These are phyloP conservation scores for Phoenix roebelenii DNA, from an alignment of 176 grass and related monocot species.

Conservation along the genomic window DNA sequence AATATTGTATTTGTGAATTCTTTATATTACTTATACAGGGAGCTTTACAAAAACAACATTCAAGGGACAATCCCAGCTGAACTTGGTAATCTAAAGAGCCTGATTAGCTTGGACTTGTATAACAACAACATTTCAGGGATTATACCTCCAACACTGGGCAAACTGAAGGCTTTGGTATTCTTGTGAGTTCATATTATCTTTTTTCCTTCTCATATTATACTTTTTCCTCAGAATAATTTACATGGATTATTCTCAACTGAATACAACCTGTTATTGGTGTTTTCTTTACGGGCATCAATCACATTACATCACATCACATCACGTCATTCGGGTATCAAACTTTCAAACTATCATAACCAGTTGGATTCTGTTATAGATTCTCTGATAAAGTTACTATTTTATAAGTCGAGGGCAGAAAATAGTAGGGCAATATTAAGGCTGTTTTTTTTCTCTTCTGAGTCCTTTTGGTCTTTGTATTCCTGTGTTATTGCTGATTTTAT, in stretches of 20 bases:
- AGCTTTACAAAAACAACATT: constrained; percentile 98
- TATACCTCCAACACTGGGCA: constrained; percentile 67
- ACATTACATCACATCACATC: too few relatives aligned
- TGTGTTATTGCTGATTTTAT: too few relatives aligned
- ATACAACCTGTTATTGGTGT: too few relatives aligned
- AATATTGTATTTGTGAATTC: constrained; percentile 12
- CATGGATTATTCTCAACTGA: not conserved
- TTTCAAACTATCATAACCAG: too few relatives aligned
- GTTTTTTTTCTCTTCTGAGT: too few relatives aligned
- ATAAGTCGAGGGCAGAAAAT: too few relatives aligned
- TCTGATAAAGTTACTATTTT: too few relatives aligned
- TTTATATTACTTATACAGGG: constrained; percentile 38
- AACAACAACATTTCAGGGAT: constrained; percentile 86
- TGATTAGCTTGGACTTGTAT: constrained; percentile 93
- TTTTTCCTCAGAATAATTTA: constrained; percentile 10
- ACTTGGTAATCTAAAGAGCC: constrained; percentile 73
- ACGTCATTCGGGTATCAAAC: too few relatives aligned
- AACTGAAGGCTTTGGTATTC: constrained; percentile 80
- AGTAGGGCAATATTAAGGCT: too few relatives aligned
- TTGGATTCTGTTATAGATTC: too few relatives aligned
- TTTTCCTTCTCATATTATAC: constrained; percentile 11
- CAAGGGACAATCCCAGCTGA: constrained; percentile 70
- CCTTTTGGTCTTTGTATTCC: too few relatives aligned
- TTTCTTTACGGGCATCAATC: too few relatives aligned
- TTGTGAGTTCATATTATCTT: constrained; percentile 52